phyloP scores from a whole-genome alignment of 306 rosid species.

The Inga leiocalycina region DNA sequence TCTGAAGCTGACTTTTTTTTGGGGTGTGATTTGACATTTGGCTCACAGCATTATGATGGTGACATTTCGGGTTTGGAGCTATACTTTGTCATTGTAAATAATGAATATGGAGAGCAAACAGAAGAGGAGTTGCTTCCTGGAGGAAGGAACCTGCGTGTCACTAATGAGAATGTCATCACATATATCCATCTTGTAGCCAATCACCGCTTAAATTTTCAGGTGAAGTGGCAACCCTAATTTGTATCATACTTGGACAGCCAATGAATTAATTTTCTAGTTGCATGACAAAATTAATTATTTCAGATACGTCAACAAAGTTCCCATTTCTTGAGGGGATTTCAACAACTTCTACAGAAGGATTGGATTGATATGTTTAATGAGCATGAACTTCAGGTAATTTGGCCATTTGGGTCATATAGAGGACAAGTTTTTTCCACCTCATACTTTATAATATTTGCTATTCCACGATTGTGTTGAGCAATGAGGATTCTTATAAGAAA shows the following conservation, averaged over 20 bases:
- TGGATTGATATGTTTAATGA: slow-evolving; percentile 99
- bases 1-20: neutral
- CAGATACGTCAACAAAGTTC: slow-evolving; percentile 99
- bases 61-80: slow-evolving; percentile 82
- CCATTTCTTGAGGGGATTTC: slow-evolving; percentile 96
- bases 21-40: slow-evolving; percentile 18
- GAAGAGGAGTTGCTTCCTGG: slow-evolving; percentile 92
- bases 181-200: slow-evolving; percentile 97
- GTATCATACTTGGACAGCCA: slow-evolving; percentile 21
- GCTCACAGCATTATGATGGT: slow-evolving; percentile 74
- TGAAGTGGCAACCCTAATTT: slow-evolving; percentile 31
- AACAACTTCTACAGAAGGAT: slow-evolving; percentile 93
- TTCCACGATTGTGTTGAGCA: slow-evolving; percentile 18
- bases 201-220: slow-evolving; percentile 98
- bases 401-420: slow-evolving; percentile 18
- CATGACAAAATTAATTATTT: slow-evolving; percentile 26
- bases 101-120: slow-evolving; percentile 96
- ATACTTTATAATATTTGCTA: neutral
- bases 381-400: slow-evolving; percentile 88
- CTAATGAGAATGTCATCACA: slow-evolving; percentile 87
- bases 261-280: slow-evolving; percentile 10
- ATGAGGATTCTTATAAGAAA: neutral
- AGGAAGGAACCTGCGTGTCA: slow-evolving; percentile 77
- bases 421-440: neutral
- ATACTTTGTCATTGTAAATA: slow-evolving; percentile 88